Conservation (phyloP, 2,329 filamentous ascomycete genomes). For the Didymellaceae sp. region DNA sequence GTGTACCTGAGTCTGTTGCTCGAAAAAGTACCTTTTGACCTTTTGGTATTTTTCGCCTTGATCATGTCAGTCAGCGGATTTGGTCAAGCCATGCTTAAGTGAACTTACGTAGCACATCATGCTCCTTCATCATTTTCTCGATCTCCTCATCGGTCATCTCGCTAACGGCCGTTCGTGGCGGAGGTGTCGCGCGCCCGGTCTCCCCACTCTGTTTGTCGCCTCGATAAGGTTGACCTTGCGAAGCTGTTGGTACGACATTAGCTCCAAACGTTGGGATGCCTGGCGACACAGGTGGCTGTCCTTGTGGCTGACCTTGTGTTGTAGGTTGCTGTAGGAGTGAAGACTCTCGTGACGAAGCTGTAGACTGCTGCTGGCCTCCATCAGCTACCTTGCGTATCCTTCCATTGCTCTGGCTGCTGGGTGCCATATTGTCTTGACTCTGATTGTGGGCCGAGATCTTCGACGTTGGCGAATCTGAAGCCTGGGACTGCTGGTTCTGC, state of each 20-base stretch:
- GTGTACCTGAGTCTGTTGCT: conserved; percentile 87
- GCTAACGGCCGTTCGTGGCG: conserved; percentile 48
- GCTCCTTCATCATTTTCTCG: conserved; percentile 56
- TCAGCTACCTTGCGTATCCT: conserved; percentile 46
- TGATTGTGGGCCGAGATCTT: conserved; percentile 41
- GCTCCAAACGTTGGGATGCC: conserved; percentile 53
- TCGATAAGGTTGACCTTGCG: conserved; percentile 54
- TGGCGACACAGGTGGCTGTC: conserved; percentile 45
- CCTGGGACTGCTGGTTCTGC: conserved; percentile 34
- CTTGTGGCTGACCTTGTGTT: conserved; percentile 47
- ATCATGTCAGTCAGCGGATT: conserved; percentile 6
- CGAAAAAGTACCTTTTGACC: conserved; percentile 97
- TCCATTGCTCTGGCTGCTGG: conserved; percentile 34
- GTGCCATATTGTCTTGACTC: conserved; percentile 44
- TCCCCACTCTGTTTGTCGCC: conserved; percentile 47
- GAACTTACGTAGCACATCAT: conserved; percentile 57
- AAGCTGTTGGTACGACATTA: conserved; percentile 53
- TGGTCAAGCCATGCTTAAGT: neutral
- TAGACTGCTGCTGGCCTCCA: conserved; percentile 36
- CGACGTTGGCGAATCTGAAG: conserved; percentile 32
- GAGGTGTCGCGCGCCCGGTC: conserved; percentile 53
- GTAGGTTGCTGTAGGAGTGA: conserved; percentile 45
- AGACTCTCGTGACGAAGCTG: conserved; percentile 42
- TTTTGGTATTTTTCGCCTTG: conserved; percentile 95
- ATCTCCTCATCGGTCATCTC: conserved; percentile 58